Conservation (phyloP, 176 grass and related monocot species). For the Juncus effusus region DNA sequence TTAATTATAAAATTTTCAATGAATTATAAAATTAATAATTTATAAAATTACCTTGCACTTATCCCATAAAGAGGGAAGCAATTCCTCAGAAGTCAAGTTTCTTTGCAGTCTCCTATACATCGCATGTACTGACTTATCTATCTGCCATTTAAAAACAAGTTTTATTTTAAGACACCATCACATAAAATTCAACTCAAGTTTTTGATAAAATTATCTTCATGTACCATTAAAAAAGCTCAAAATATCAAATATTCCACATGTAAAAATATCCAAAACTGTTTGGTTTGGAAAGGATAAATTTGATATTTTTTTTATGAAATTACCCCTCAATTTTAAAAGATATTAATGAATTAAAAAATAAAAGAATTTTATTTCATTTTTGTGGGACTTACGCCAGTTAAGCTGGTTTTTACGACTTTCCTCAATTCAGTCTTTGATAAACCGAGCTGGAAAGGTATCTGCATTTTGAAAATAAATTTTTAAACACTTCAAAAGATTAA, state of each 20-base stretch:
- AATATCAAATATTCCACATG: background rate
- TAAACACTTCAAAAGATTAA: background rate
- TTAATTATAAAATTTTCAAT: background rate
- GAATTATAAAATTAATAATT: background rate
- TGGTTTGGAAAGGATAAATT: background rate
- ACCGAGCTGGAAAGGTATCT: constrained; percentile 98
- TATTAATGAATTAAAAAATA: background rate
- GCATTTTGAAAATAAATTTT: constrained; percentile 24
- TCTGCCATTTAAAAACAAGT: constrained; percentile 31
- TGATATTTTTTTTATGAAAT: background rate
- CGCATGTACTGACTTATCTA: constrained; percentile 82
- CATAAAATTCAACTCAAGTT: background rate
- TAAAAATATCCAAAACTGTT: too few species aligned
- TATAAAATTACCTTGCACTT: constrained; percentile 83
- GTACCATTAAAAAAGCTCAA: constrained; percentile 1
- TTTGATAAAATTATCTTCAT: too few species aligned
- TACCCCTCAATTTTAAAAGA: too few species aligned
- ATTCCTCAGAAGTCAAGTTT: constrained; percentile 81
- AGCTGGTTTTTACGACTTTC: constrained; percentile 93
- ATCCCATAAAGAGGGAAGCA: constrained; percentile 95
- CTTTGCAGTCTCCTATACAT: constrained; percentile 98
- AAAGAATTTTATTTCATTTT: background rate
- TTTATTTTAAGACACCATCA: too few species aligned
- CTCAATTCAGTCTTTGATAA: constrained; percentile 86
- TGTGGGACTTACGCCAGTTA: constrained; percentile 71